Conservation (phyloP, 164 flowering plant genomes). For the Kingdonia uniflora region DNA sequence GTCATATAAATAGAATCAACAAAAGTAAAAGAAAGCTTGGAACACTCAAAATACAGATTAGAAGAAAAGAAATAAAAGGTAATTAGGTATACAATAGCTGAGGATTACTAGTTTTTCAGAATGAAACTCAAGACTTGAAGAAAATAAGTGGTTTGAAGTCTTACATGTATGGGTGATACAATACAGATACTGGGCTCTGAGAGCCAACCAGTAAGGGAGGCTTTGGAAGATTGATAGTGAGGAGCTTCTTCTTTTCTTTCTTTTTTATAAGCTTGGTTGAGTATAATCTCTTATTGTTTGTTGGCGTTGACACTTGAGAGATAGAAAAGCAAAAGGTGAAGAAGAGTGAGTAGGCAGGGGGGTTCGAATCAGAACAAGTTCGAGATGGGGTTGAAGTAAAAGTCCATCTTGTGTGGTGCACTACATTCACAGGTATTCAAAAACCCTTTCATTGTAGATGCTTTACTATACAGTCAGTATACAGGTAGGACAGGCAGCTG, state of each 20-base stretch:
- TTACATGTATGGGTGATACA: not conserved
- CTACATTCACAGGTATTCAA: not conserved
- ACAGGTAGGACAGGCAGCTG: constrained; percentile 16
- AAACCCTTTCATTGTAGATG: not conserved
- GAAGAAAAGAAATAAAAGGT: not conserved
- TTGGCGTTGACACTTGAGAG: constrained; percentile 20
- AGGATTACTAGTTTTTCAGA: not conserved
- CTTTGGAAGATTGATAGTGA: not conserved
- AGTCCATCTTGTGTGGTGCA: not conserved
- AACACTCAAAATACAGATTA: constrained; percentile 4
- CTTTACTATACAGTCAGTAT: not conserved
- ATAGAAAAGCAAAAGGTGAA: not conserved
- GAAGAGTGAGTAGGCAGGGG: not conserved
- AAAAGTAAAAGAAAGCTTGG: constrained; percentile 14
- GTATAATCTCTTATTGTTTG: constrained; percentile 26
- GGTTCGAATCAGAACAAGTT: not conserved
- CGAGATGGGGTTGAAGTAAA: not conserved
- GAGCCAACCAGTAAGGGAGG: not conserved
- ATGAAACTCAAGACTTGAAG: not conserved
- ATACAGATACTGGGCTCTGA: constrained; percentile 5
- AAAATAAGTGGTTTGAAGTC: not conserved
- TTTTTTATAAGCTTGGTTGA: constrained; percentile 1
- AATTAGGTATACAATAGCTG: not conserved
- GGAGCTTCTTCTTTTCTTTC: not conserved
- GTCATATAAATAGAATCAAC: constrained; percentile 5